Evolutionary conservation across 2,329 filamentous ascomycete species (phyloP), one percentile per base, ranked within the genome.

Genomic region (Cercospora sojina): DNA sequence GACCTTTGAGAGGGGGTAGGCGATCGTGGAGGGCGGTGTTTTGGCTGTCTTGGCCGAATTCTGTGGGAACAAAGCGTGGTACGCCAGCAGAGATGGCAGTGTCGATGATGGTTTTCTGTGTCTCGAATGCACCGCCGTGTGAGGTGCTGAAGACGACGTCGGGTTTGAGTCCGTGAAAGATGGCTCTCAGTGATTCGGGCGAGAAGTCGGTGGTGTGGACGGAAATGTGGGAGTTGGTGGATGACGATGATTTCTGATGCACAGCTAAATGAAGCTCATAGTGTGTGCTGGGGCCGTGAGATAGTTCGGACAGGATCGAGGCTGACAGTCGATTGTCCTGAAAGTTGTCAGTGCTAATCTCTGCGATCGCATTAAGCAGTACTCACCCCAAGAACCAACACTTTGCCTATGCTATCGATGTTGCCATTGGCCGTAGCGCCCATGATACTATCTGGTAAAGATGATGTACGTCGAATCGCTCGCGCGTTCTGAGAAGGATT

Each of bases 11-110:
- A 9, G 75, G 75, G 18, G 75, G 71, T 10, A 79, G 64, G 8
- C 78, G 74, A 13, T 66, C 61, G 57, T 76, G 74, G 7, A 80
- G 69, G 4, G 59, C 56, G 16, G 64, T 51, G 66, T 79, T 80
- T 31, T 77, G 67, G 25, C 66, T 71, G 41, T 75, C 74, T 32
- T 74, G 72, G 16, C 72, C 69, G 56, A 70, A 75, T 47, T 74
- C 74, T n/a, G 69, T 47, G 35, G 72, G 62, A 25, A 75, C 65
- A 64, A 75, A 74, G 9, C 70, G 64, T 12, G 56, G 57, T 13
- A 75, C 43, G 12, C 62, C 35, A 5, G 69, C 38, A 5, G 62
- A 41, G 41, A 75, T 64, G 16, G 70, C 70, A 18, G 61, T 41
- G 35, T 74, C 72, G n/a, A 75, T 72, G 57, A 74, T 64, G 8